Base-by-base conservation (phyloP, 306 rosid species). In the Vachellia pachyceras region DNA sequence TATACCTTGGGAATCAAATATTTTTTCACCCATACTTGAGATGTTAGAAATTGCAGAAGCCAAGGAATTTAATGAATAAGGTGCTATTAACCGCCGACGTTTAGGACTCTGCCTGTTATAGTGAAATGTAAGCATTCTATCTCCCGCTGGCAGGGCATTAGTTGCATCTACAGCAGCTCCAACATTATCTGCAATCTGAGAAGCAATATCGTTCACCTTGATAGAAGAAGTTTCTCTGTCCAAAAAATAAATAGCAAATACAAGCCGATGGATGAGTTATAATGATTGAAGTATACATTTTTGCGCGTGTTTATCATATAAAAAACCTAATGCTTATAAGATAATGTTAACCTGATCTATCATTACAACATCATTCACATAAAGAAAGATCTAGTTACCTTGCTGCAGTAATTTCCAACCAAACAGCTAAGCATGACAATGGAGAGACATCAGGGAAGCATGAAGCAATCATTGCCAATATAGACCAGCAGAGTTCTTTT, bases 331-430 rank as follows among this genome's bases (percentile, higher is more conserved):
- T 46, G 45, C 54, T 57, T 76, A 69, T n/a, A 49, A 4, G 36
- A 80, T 15, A 57, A 72, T 7, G 23, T 82, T 23, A 55, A 47
- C 71, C 40, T 80, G 25, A 7, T 82, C 54, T 35, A 77, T 55
- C 54, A 60, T 77, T 77, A 82, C 82, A 82, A 70, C 65, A 73
- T 82, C 45, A 44, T 73, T 85, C 73, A 82, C 40, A 64, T 72
- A 39, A 75, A 73, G 67, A 75, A 64, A 84, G 78, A 69, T 72
- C 22, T 23, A 60, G 40, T 81, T 79, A 95, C 99, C 99, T 93
- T 89, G 99, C 97, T 69, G 99, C 99, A 44, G 97, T 95, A 60
- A 95, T 91, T 93, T 95, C 99, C 87, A 93, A 89, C 99, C 97
- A 93, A 82, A 91, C 92, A 54, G 94, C 90, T 77, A 95, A 83